Percentiles rank a stretch among this genome's conserved stretches.
These are phyloP conservation scores for Biscogniauxia mediterranea DNA, from an alignment of 2,329 filamentous ascomycete species.

Conservation along the genomic window DNA sequence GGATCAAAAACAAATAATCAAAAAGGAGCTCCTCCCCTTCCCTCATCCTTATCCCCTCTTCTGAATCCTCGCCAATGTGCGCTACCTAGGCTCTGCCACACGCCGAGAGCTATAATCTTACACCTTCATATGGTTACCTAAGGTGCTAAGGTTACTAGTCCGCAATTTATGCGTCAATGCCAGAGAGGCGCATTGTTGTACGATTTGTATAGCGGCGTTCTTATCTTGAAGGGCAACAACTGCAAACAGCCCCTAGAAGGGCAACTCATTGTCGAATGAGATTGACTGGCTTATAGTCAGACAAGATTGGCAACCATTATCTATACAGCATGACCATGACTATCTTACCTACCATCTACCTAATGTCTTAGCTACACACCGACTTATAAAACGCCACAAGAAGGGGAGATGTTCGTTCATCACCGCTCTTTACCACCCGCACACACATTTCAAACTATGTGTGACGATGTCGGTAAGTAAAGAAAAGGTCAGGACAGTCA, in stretches of 20 bases:
- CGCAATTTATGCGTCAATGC: not conserved
- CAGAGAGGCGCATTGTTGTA: not conserved
- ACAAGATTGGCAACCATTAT: too few relatives aligned
- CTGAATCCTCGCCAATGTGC: not conserved
- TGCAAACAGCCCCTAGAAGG: too few relatives aligned
- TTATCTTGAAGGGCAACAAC: not conserved
- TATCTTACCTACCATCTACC: too few relatives aligned
- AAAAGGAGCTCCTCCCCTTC: too few relatives aligned
- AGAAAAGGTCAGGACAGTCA: not conserved
- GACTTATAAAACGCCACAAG: too few relatives aligned
- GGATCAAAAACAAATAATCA: too few relatives aligned
- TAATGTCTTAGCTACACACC: too few relatives aligned
- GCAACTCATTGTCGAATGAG: too few relatives aligned
- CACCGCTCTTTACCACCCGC: not conserved
- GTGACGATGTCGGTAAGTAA: not conserved
- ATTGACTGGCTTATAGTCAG: too few relatives aligned
- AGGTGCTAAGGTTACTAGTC: not conserved
- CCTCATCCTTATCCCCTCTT: too few relatives aligned
- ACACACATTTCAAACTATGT: not conserved
- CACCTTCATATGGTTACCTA: not conserved
- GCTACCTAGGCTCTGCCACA: not conserved
- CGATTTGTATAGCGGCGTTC: not conserved
- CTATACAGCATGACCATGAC: too few relatives aligned
- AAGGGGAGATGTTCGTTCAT: not conserved
- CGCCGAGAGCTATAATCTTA: not conserved